Base-by-base conservation (phyloP, 2,329 filamentous ascomycete species). In the Grosmannia serpens region DNA sequence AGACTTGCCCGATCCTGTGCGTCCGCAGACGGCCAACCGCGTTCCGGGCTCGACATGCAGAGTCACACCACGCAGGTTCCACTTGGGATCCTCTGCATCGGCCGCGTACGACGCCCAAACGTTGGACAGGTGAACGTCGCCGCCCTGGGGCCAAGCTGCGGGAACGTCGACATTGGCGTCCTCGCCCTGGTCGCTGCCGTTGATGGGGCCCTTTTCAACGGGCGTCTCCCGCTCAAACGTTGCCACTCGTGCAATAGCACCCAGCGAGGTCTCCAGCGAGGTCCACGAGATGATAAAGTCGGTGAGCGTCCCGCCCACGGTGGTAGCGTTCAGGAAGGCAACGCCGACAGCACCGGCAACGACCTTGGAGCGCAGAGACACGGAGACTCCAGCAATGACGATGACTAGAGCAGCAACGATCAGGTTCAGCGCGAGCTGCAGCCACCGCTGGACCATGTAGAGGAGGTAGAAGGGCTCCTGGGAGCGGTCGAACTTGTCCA, bases 391-490 rank as follows among this genome's bases (percentile, higher is more conserved):
- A 17, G 70, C 66, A 31, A 74, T 62, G 24, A 70, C 57, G 3
- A 69, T 63, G 2, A 71, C 71, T 1, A 74, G 55, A 9, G 64
- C 67, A 5, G 68, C 68, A 2, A 74, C 70, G 11, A 72, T 61
- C 9, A 75, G 61, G 44, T 73, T 68, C 9, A 75, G 62, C 1
- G 72, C 70, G 1, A 74, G 62, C 1, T 66, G 68, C 9, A 75
- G 66, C 81, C 81, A 84, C 35, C 78, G 72, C 64, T 85, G 82
- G 5, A 83, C 74, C 38, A 76, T 75, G 59, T 74, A 77, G 7
- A 84, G 71, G 0, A 83, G 71, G 62, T 85, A 85, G 54, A 77
- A 80, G 0, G 81, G 80, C 22, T 71, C 68, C 62, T 84, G 81
- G 0, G 80, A 81, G 10, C 67, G 68, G 60, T 84, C 77, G 2